Evolutionary conservation across 108 stramenopile species (phyloP).

Genomic region (Nitzschia sp.): DNA sequence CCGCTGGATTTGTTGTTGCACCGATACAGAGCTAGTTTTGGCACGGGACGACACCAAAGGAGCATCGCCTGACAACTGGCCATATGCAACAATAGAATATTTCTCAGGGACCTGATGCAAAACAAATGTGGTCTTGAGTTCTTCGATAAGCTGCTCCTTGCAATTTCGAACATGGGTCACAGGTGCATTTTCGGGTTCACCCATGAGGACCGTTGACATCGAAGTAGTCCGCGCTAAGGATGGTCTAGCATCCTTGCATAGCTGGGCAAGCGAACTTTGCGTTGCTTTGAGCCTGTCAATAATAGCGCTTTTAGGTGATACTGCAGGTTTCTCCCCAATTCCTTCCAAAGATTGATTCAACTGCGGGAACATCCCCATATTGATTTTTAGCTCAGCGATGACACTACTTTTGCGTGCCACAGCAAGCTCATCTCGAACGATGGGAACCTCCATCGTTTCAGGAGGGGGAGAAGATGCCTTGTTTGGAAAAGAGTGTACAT

Average conservation of each 20-base stretch:
- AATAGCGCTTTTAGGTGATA: not conserved
- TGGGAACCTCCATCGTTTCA: not conserved
- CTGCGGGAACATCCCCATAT: not conserved
- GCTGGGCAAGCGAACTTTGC: no score
- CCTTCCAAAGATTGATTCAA: not conserved
- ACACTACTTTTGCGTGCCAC: not conserved
- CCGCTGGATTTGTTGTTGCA: slow-evolving; percentile 3
- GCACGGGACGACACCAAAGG: not conserved
- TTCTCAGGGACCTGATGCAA: not conserved
- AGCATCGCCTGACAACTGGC: not conserved
- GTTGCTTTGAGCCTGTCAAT: not conserved
- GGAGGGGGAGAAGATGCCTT: not conserved
- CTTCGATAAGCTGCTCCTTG: not conserved
- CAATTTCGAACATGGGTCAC: no score
- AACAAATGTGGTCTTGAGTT: not conserved
- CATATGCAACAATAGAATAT: not conserved
- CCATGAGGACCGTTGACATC: no score
- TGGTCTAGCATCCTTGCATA: no score
- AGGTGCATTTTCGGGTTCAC: no score
- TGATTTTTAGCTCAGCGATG: not conserved
- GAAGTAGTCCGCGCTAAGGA: no score
- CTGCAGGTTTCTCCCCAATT: not conserved
- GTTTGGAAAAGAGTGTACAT: not conserved
- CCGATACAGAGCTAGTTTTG: not conserved
- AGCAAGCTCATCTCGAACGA: not conserved